These are phyloP conservation scores for Artemisia argyi DNA, from an alignment of 129 eudicot genomes.

Conservation along the genomic window DNA sequence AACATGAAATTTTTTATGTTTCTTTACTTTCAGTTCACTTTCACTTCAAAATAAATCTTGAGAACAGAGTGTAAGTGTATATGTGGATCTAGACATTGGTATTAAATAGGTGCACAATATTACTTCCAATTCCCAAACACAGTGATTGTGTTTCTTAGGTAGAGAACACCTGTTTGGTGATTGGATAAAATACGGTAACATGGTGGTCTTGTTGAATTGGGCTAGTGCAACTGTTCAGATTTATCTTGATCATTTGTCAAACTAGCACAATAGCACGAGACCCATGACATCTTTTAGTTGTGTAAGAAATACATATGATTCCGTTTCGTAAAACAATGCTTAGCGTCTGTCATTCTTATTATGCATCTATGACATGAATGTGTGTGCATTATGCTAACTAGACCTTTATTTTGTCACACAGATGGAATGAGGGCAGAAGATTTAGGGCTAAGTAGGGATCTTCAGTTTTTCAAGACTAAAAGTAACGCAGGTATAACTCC, in stretches of 20 bases:
- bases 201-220: neutral
- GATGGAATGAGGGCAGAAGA: conserved; percentile 78
- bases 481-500: conserved; percentile 37
- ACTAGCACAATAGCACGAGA: conserved; percentile 4
- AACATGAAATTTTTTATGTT: too few relatives aligned
- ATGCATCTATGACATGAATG: neutral
- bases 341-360: neutral
- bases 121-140: neutral
- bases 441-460: conserved; percentile 60
- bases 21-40: too few relatives aligned
- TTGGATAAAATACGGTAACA: neutral
- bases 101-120: neutral
- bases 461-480: conserved; percentile 61
- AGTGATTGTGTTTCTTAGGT: neutral
- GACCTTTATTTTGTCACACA: conserved; percentile 32
- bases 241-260: neutral
- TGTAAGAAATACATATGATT: neutral
- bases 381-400: conserved; percentile 12
- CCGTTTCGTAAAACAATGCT: neutral
- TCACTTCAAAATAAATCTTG: too few relatives aligned
- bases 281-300: neutral
- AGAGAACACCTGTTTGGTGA: neutral
- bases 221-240: neutral
- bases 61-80: neutral
- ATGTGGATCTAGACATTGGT: conserved; percentile 15